These are phyloP conservation scores for Fusarium paranaense DNA, from an alignment of 2,329 filamentous ascomycete genomes.

Conservation along the genomic window DNA sequence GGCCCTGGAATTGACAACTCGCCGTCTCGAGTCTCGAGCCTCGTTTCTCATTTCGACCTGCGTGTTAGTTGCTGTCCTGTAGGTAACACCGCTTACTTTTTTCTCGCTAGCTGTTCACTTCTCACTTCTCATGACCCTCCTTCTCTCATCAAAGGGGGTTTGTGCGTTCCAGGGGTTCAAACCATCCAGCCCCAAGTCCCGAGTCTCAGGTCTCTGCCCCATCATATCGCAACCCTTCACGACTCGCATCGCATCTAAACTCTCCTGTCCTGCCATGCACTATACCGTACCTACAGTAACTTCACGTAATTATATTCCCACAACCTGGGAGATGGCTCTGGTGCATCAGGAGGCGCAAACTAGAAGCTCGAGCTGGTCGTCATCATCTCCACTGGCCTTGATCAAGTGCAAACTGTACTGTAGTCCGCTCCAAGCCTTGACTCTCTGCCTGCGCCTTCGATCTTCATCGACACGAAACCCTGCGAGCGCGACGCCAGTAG, in stretches of 20 bases:
- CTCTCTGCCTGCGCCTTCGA: background rate
- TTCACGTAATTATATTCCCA: background rate
- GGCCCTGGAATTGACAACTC: constrained; percentile 32
- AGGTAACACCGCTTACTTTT: constrained; percentile 5
- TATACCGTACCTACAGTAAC: background rate
- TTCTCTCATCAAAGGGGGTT: constrained; percentile 7
- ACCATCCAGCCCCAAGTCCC: constrained; percentile 14
- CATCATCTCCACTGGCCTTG: background rate
- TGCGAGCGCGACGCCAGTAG: background rate
- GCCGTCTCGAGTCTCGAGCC: constrained; percentile 21
- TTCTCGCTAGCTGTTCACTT: background rate
- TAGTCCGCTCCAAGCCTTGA: background rate
- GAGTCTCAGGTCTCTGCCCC: constrained; percentile 7
- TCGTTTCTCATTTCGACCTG: constrained; percentile 28
- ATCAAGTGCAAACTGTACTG: background rate
- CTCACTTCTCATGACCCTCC: constrained; percentile 5
- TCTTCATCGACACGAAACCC: background rate
- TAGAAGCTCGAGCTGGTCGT: constrained; percentile 2
- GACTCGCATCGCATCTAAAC: constrained; percentile 4
- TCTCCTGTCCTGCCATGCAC: background rate
- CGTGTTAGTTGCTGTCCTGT: constrained; percentile 7
- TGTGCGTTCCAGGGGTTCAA: constrained; percentile 24
- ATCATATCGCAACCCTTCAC: constrained; percentile 1
- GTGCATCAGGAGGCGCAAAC: background rate
- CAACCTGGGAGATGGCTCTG: background rate